Evolutionary conservation across 768 basidiomycete genomes (phyloP).

Genomic region (Suillus cothurnatus): DNA sequence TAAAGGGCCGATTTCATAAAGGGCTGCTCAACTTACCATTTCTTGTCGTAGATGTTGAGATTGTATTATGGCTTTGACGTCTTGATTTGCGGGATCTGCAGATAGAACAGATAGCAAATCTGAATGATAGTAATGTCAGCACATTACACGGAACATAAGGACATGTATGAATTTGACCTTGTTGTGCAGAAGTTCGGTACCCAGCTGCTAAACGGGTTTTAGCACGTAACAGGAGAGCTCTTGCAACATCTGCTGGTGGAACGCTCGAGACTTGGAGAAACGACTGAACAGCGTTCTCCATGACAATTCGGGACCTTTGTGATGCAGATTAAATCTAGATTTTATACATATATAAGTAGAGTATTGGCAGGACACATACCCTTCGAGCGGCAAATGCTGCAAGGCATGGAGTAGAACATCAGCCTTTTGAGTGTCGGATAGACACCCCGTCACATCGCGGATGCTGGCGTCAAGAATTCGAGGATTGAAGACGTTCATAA

Average conservation of each 20-base stretch:
- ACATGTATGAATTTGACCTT: slow-evolving; percentile 44
- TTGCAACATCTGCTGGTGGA: slow-evolving; percentile 51
- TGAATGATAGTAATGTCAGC: slow-evolving; percentile 25
- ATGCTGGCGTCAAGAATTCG: no score
- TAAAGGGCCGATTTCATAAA: slow-evolving; percentile 8
- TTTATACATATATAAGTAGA: no score
- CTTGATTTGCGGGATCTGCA: slow-evolving; percentile 68
- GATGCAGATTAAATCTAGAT: slow-evolving; percentile 6
- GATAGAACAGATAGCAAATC: slow-evolving; percentile 67
- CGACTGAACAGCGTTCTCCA: slow-evolving; percentile 77
- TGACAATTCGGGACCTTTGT: no score
- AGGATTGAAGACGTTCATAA: no score
- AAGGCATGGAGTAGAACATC: slow-evolving; percentile 77
- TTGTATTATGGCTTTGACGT: slow-evolving; percentile 63
- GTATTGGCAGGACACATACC: slow-evolving; percentile 41
- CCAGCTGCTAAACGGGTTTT: slow-evolving; percentile 62
- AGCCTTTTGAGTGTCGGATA: slow-evolving; percentile 69
- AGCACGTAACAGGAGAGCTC: slow-evolving; percentile 68
- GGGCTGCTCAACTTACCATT: slow-evolving; percentile 44
- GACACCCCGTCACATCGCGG: no score
- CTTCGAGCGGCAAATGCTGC: slow-evolving; percentile 73
- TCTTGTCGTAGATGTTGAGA: slow-evolving; percentile 52
- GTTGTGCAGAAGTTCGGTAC: slow-evolving; percentile 60
- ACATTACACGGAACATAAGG: background rate
- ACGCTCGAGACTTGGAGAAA: slow-evolving; percentile 60